Evolutionary conservation across 169 alveolate species (phyloP), one percentile per base, ranked within the genome.

Genomic region (Plasmodium chabaudi): DNA sequence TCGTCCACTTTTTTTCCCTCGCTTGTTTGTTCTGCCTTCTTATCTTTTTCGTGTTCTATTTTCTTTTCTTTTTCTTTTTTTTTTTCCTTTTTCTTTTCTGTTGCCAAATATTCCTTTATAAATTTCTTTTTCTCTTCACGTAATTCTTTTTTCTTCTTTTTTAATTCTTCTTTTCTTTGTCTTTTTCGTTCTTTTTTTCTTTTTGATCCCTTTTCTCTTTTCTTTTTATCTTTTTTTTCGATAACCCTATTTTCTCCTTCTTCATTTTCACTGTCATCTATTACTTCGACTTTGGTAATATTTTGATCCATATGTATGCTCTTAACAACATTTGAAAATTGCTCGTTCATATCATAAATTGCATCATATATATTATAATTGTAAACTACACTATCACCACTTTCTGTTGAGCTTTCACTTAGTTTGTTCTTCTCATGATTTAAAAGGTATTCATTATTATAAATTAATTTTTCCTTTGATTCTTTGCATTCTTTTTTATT

Each of bases 371-470:
- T 15, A 21, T 77, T 77, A 53, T 77, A 77, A 46, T 77, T 77
- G 61, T 77, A 77, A 5, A 77, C 88, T n/a, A 77, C 88, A 1
- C 88, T 77, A 23, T 77, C 88, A 4, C 60, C 88, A 44, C 88
- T 77, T 12, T 57, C 88, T 34, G 77, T 64, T 5, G 34, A 13
- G 9, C 21, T 53, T 10, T 63, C 88, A 56, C 61, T 59, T 10
- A 17, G 5, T 17, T 72, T n/a, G n/a, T 19, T 42, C 0, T 57
- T 39, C n/a, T 72, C 87, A 23, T 51, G 9, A 25, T 17, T 9
- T 44, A 19, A 5, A 17, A 15, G 1, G 17, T 61, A 19, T 61
- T 23, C 34, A 6, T 17, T 15, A 15, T 51, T 15, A 12, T 51
- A 12, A 34, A 34, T 5, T 2, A 0, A 3, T 34, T 53, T 34